Conservation (phyloP, 495 filamentous ascomycete species). For the Penicillium coffeae region DNA sequence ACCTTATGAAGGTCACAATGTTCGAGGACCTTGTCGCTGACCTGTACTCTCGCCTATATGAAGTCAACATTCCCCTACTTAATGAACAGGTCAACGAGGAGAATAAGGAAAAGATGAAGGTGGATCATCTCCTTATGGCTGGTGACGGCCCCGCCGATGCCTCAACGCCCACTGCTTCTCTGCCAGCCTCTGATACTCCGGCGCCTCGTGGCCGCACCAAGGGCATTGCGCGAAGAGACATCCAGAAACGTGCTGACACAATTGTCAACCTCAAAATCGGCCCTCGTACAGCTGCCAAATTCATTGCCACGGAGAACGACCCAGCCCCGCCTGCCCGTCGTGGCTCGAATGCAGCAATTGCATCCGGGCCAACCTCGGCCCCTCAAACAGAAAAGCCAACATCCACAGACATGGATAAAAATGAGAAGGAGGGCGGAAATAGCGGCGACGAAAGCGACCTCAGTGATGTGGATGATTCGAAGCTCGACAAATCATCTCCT, state of each 20-base stretch:
- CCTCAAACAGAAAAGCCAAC: slow-evolving; percentile 2
- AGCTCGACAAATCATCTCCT: slow-evolving; percentile 38
- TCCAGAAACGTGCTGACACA: slow-evolving; percentile 59
- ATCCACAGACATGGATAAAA: slow-evolving; percentile 12
- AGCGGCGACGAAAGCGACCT: slow-evolving; percentile 74
- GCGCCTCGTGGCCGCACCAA: slow-evolving; percentile 51
- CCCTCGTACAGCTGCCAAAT: slow-evolving; percentile 30
- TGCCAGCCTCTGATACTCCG: slow-evolving; percentile 37
- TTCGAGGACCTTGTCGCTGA: slow-evolving; percentile 92
- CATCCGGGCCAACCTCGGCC: slow-evolving; percentile 19
- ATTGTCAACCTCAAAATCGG: slow-evolving; percentile 44
- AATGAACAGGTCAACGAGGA: slow-evolving; percentile 48
- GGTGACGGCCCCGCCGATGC: slow-evolving; percentile 34
- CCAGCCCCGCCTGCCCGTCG: slow-evolving; percentile 9
- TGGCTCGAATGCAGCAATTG: slow-evolving; percentile 3
- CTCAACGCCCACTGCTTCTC: slow-evolving; percentile 31
- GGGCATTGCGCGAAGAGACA: slow-evolving; percentile 60
- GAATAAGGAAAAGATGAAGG: slow-evolving; percentile 54
- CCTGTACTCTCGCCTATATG: slow-evolving; percentile 77
- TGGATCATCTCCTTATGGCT: slow-evolving; percentile 53
- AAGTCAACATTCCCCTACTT: slow-evolving; percentile 46
- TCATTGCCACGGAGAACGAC: slow-evolving; percentile 22
- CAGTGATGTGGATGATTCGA: slow-evolving; percentile 60
- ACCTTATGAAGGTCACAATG: slow-evolving; percentile 74
- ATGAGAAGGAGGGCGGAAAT: slow-evolving; percentile 46